Base-by-base conservation (phyloP, 495 filamentous ascomycete species). In the Hypoxylon intermedium region DNA sequence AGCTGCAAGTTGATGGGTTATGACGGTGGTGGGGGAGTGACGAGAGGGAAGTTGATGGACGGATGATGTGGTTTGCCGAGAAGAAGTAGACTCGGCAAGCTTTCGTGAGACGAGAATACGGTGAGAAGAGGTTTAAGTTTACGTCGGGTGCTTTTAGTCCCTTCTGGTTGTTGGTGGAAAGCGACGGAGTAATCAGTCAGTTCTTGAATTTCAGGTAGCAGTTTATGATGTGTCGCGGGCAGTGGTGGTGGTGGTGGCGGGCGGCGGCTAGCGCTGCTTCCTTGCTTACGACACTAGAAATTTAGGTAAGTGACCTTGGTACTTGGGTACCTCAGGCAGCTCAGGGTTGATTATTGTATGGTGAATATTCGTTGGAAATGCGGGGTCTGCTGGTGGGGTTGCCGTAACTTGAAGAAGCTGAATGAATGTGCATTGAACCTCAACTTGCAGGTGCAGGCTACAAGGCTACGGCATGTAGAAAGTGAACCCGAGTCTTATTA, bases 151-250 rank as follows among this genome's bases (percentile, higher is more conserved):
- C n/a, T n/a, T n/a, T n/a, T n/a, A n/a, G n/a, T n/a, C n/a, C n/a
- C n/a, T n/a, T n/a, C n/a, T n/a, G 42, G 60, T 41, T 36, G 45
- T 20, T 42, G 50, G 61, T 59, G 55, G 55, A 65, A 65, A 58
- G 36, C 23, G 41, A 51, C 61, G 50, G 61, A 44, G 50, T 55
- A 20, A 51, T 65, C 40, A 44, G 30, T 26, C 24, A 42, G 47
- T 44, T n/a, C 51, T 65, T 56, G 38, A 56, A 65, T 59, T 65
- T 65, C 55, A 65, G 61, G 61, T 65, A 65, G 61, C 61, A 65
- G 61, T 56, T 55, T 50, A 65, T 65, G 55, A 65, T 65, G 61
- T 59, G 61, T 59, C 50, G 60, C 54, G 34, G 53, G 12, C 12
- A 11, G 36, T 13, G 13, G 36, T 13, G 40, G 18, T 24, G 53